Percentiles rank a stretch among this genome's conserved stretches.
These are phyloP conservation scores for Piper longum DNA, from an alignment of 164 flowering plant genomes.

Conservation along the genomic window DNA sequence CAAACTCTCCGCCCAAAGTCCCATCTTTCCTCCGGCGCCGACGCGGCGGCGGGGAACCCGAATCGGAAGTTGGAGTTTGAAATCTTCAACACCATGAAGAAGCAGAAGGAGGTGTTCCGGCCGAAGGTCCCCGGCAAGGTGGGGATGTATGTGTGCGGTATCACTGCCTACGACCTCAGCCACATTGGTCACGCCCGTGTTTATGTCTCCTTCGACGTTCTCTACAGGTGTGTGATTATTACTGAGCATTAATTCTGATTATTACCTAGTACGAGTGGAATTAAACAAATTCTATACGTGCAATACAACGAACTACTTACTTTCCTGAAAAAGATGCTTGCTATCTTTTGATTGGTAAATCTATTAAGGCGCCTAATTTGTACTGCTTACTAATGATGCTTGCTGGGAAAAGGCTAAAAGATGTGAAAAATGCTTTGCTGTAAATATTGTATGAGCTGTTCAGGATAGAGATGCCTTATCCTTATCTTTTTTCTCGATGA, in stretches of 20 bases:
- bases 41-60: background rate
- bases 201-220: slow-evolving; percentile 67
- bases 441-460: background rate
- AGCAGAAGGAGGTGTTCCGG: slow-evolving; percentile 49
- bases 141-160: slow-evolving; percentile 74
- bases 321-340: too few species aligned
- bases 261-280: too few species aligned
- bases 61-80: background rate
- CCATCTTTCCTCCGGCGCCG: background rate
- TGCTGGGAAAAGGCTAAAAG: too few species aligned
- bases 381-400: too few species aligned
- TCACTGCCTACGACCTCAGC: slow-evolving; percentile 70
- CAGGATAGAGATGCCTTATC: background rate
- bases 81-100: slow-evolving; percentile 54
- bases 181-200: slow-evolving; percentile 89
- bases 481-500: slow-evolving; percentile 4
- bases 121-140: slow-evolving; percentile 33
- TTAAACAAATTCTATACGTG: too few species aligned
- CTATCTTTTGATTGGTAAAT: too few species aligned
- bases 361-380: too few species aligned
- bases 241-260: too few species aligned
- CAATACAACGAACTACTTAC: too few species aligned
- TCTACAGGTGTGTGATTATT: slow-evolving; percentile 34
- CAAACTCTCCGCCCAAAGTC: background rate
- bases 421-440: background rate